Base-by-base conservation (phyloP, 768 basidiomycete genomes). In the Leucosporidium scottii region DNA sequence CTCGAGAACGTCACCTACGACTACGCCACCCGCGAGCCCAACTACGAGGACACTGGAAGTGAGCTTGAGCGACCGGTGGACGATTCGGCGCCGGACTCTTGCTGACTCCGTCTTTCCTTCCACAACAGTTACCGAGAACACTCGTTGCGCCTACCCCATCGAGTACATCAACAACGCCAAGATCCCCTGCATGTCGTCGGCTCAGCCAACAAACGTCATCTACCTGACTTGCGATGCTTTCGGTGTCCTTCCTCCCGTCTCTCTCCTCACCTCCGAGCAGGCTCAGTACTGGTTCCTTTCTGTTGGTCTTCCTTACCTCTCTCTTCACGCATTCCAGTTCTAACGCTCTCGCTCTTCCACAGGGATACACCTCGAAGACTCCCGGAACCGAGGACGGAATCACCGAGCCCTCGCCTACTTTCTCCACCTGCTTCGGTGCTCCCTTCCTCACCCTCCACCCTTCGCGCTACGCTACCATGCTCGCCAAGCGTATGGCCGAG, bases 1-100 rank as follows among this genome's bases (percentile, higher is more conserved):
- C 89, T 99, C 77, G 96, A 99, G 81, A 99, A 99, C 79, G 96
- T 99, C 73, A 94, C 97, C 55, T 98, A 94, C 84, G 89, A 87
- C 81, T 92, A 93, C 8, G 69, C 79, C 36, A 82, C 86, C 70
- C 90, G 96, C 68, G 76, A 81, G 28, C 88, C 96, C 59, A 93
- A 99, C 81, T 99, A 97, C 81, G 90, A 97, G 78, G 96, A 98
- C 77, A 83, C 92, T 74, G 83, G 87, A 79, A 44, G 39, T 44
- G 39, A 8, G 39, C 15, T 44, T 34, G 34, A 34, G 34, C 34
- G 34, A 34, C 34, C 34, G 4, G 34, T 10, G 34, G 34, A 4
- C 10, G 34, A 34, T 34, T 10, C 34, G 34, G 34, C 34, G 34
- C 34, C 34, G 34, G 10, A 10, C 39, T 3, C 39, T 44, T 13